Evolutionary conservation across 2,329 filamentous ascomycete genomes (phyloP), one percentile per base, ranked within the genome.

Genomic region (Pseudopyrenochaeta lycopersici): DNA sequence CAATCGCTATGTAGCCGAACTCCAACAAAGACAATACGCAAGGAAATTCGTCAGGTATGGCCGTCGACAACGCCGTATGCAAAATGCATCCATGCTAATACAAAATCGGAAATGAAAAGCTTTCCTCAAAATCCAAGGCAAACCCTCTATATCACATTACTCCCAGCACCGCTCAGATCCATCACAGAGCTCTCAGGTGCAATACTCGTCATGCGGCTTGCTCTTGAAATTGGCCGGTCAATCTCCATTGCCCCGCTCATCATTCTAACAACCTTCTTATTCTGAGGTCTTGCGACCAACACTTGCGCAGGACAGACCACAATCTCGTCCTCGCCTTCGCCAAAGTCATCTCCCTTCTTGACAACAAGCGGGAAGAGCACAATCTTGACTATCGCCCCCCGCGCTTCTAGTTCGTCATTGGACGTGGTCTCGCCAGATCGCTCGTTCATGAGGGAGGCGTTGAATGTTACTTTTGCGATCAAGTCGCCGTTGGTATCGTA

Each of bases 301-400:
- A 99, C 95, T 76, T 98, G 94, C 6, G 96, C 95, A 9, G 94
- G 94, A 72, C 90, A 96, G 39, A 99, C 92, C 41, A 98, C 93
- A 60, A 96, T 91, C 81, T 98, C 93, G 63, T 97, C 92, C 49
- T 97, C 92, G 49, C 93, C 94, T 47, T 89, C 84, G 20, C 93
- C 95, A 35, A 83, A 81, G 72, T 98, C 94, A 69, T 96, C 91
- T 47, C 93, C 94, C 80, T 95, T 96, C 80, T 97, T 97, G 67
- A 98, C 91, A 15, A 99, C 94, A 1, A 98, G 84, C 9, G 96
- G 96, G 82, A 99, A 99, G 35, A 99, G 85, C 1, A 99, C 93
- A 57, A 97, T 86, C 63, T 95, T 90, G 35, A 99, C 92, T 15
- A 94, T 86, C 21, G 92, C 88, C 35, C 86, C 84, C 56, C 89